Percentiles rank a stretch among this genome's conserved stretches.
These are phyloP conservation scores for Moesziomyces globuligerus DNA, from an alignment of 1,284 basidiomycete species.

Conservation along the genomic window DNA sequence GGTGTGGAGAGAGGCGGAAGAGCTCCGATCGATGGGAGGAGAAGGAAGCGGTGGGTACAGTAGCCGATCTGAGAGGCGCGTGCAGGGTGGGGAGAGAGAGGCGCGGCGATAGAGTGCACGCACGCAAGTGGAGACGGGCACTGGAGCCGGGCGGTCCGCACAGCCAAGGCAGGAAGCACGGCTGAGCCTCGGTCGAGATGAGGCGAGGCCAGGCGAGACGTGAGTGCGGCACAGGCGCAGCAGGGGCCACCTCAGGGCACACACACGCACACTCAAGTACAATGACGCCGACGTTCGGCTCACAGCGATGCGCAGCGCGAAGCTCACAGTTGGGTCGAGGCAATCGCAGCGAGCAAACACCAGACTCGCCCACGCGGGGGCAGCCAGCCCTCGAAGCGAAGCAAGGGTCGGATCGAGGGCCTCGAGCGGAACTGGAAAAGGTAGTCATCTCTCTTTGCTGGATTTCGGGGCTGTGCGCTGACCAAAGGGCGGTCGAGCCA, in stretches of 20 bases:
- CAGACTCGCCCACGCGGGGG: not conserved
- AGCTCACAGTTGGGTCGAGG: conserved; percentile 1
- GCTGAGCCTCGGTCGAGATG: not conserved
- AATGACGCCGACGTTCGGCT: no score
- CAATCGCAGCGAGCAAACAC: conserved; percentile 6
- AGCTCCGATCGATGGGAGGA: not conserved
- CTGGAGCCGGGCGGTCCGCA: not conserved
- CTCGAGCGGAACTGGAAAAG: not conserved
- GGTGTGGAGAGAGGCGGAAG: not conserved
- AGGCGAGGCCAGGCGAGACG: not conserved
- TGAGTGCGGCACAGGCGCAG: not conserved
- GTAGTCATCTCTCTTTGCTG: not conserved
- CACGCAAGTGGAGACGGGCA: not conserved
- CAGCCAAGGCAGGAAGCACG: not conserved
- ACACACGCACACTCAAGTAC: conserved; percentile 4
- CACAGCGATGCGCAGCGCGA: conserved; percentile 2
- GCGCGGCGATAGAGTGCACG: no score
- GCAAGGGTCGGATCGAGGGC: conserved; percentile 1
- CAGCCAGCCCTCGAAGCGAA: conserved; percentile 2
- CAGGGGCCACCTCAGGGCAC: not conserved
- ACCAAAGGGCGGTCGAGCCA: no score
- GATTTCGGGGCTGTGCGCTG: not conserved
- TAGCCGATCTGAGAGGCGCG: not conserved
- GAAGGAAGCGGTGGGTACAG: not conserved
- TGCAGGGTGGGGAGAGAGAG: no score